Evolutionary conservation across 352 stramenopile species (phyloP).

Genomic region (Phytophthora litchii): DNA sequence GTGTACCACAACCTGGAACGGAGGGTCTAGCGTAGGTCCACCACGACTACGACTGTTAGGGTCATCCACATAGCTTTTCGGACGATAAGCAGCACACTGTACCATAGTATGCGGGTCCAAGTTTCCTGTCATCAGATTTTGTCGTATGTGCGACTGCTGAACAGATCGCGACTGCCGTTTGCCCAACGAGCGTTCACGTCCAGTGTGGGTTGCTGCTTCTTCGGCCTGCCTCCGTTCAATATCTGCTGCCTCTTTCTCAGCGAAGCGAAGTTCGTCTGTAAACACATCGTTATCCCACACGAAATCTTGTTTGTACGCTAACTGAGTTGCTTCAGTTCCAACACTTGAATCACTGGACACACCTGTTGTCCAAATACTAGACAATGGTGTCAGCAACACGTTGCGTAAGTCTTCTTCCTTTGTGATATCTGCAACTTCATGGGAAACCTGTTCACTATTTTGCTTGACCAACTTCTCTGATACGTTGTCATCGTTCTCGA

Average conservation of each 20-base stretch:
- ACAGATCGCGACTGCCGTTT: slow-evolving; percentile 74
- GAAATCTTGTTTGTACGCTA: slow-evolving; percentile 73
- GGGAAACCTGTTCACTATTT: slow-evolving; percentile 1
- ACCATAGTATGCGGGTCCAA: slow-evolving; percentile 89
- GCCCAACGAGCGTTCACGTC: slow-evolving; percentile 36
- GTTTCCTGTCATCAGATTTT: slow-evolving; percentile 74
- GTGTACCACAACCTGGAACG: slow-evolving; percentile 90
- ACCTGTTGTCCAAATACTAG: slow-evolving; percentile 60
- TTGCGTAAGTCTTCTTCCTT: slow-evolving; percentile 6
- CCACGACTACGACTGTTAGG: slow-evolving; percentile 54
- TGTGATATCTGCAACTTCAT: slow-evolving; percentile 12
- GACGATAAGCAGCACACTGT: slow-evolving; percentile 73
- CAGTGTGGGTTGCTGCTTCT: slow-evolving; percentile 17
- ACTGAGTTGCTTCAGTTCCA: slow-evolving; percentile 17
- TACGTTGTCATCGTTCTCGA: slow-evolving; percentile 19
- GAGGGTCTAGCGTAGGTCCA: slow-evolving; percentile 55
- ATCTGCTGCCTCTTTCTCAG: slow-evolving; percentile 19
- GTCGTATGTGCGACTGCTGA: slow-evolving; percentile 80
- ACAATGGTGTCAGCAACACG: slow-evolving; percentile 44
- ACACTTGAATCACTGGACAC: slow-evolving; percentile 1
- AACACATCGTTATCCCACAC: slow-evolving; percentile 77
- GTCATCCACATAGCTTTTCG: slow-evolving; percentile 42
- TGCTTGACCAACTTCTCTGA: not conserved
- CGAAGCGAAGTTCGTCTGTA: slow-evolving; percentile 47
- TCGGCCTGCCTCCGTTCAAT: slow-evolving; percentile 29